Base-by-base conservation (phyloP, 2,329 filamentous ascomycete species). In the Trichoderma hamatum region DNA sequence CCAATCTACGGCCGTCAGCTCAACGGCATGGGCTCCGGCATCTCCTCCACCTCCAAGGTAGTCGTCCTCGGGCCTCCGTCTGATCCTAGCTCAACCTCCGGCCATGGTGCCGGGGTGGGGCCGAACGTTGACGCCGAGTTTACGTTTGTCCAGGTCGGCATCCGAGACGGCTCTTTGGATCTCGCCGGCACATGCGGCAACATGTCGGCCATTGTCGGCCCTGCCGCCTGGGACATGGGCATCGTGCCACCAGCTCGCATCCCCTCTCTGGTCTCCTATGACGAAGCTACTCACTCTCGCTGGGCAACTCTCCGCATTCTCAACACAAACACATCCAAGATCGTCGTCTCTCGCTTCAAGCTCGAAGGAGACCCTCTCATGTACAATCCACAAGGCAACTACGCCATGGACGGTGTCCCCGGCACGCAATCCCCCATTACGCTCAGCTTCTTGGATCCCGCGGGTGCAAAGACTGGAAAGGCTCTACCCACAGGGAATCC, bases 171-270 rank as follows among this genome's bases (percentile, higher is more conserved):
- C 5, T 79, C 81, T 36, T 83, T 93, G 2, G 90, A 93, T 74
- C 85, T 87, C 73, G 87, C 88, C 0, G 88, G 90, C 28, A 93
- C 92, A 73, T 93, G 90, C 75, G 91, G 91, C n/a, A 93, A 93
- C 76, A 90, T 93, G 89, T 87, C 83, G 6, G 84, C 86, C 51
- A 84, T 88, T 0, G 84, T 93, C 56, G 91, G 90, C 0, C 90
- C 91, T 0, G 73, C 74, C 54, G 75, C 75, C 3, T 79, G 77
- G 75, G 78, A 80, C 61, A 71, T 73, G 70, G 77, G 76, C 13
- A 65, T 80, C 67, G 63, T 78, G 46, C 59, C 46, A 3, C 54
- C 19, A 1, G 39, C 36, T 7, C 28, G 32, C 66, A 14, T 64
- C 68, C 43, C 55, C 0, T 70, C 70, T 10, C 39, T 52, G 13